phyloP scores from a whole-genome alignment of 2,329 filamentous ascomycete genomes.

The Beauveria medogensis region DNA sequence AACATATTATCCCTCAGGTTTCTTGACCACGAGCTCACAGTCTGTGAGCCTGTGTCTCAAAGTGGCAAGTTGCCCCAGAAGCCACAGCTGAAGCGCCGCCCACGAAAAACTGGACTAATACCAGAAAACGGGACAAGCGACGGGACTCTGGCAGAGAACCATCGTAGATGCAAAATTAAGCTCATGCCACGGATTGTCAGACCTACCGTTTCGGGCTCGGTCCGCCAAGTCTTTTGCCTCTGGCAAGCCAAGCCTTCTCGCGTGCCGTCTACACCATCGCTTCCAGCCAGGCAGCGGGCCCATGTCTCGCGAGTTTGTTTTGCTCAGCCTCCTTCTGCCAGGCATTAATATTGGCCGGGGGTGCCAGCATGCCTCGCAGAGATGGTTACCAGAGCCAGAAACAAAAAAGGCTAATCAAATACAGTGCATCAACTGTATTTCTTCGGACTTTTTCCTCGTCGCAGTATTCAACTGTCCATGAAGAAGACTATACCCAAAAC shows the following conservation, averaged over 20 bases:
- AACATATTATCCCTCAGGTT: not conserved
- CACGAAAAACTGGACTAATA: not conserved
- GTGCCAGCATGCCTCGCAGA: not conserved
- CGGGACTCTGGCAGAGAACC: not conserved
- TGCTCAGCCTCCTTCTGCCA: constrained; percentile 8
- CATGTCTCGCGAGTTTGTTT: not conserved
- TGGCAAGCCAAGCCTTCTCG: not conserved
- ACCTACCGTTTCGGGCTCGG: constrained; percentile 8
- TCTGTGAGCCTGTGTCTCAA: not conserved
- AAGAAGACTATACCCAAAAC: not conserved
- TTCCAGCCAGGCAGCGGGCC: not conserved
- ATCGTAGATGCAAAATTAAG: constrained; percentile 8
- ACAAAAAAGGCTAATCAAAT: not conserved
- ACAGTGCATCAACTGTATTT: not conserved
- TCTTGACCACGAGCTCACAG: not conserved
- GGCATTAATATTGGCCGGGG: constrained; percentile 1
- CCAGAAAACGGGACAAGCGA: not conserved
- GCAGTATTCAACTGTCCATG: not conserved
- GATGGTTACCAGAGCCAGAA: not conserved
- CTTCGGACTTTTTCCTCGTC: not conserved
- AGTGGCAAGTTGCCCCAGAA: not conserved
- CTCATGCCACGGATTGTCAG: not conserved
- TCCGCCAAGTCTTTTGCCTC: constrained; percentile 6
- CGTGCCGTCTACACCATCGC: not conserved
- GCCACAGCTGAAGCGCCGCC: not conserved